Conservation (phyloP, 2,329 filamentous ascomycete genomes). For the Aspergillus oerlinghausenensis region DNA sequence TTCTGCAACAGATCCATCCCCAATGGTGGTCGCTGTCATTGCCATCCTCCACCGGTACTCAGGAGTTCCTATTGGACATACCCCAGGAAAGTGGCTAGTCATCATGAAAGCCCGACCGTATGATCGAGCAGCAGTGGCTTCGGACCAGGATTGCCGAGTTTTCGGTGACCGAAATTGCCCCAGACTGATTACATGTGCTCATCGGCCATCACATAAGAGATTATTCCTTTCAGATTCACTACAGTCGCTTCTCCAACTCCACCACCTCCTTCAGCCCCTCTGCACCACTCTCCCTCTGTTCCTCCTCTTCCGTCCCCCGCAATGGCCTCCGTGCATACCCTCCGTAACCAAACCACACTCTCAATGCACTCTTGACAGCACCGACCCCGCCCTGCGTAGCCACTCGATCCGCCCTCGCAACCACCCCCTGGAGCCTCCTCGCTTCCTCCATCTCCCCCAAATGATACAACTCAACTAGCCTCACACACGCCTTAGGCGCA, state of each 20-base stretch:
- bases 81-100: too few relatives aligned
- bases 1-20: too few relatives aligned
- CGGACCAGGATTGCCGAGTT: neutral
- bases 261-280: conserved; percentile 11
- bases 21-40: too few relatives aligned
- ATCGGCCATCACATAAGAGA: too few relatives aligned
- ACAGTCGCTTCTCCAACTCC: conserved; percentile 14
- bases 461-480: conserved; percentile 55
- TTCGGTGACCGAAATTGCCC: neutral
- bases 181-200: neutral
- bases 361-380: conserved; percentile 62
- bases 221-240: neutral
- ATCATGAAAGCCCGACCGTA: too few relatives aligned
- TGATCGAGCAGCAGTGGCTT: too few relatives aligned
- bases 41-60: too few relatives aligned
- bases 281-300: neutral
- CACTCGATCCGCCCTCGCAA: conserved; percentile 65
- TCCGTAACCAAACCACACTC: conserved; percentile 62
- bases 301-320: conserved; percentile 8
- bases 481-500: conserved; percentile 60
- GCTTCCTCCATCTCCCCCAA: conserved; percentile 59
- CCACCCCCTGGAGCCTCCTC: conserved; percentile 58
- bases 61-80: too few relatives aligned
- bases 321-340: conserved; percentile 56
- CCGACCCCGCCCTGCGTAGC: conserved; percentile 66